A percentile compares a stretch with the other conserved stretches of the same genome.
phyloP scores from a whole-genome alignment of 441 rosid species.

The Jatropha multifida region DNA sequence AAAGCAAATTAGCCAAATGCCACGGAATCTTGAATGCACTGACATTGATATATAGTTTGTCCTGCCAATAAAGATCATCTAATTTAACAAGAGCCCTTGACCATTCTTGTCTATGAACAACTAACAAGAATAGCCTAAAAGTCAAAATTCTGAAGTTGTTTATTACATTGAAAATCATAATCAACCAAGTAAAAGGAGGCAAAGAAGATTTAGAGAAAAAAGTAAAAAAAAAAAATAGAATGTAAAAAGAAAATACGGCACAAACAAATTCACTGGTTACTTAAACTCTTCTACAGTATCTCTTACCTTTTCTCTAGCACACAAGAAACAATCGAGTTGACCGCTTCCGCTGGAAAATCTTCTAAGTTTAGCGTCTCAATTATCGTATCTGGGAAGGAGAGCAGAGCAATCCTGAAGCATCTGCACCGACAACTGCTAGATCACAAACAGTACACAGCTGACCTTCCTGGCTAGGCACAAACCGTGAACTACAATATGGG shows the following conservation, averaged over 20 bases:
- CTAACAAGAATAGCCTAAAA: conserved; percentile 34
- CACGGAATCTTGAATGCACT: conserved; percentile 29
- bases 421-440: conserved; percentile 82
- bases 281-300: conserved; percentile 28
- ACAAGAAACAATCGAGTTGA: conserved; percentile 14
- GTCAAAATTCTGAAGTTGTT: conserved; percentile 49
- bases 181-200: conserved; percentile 25
- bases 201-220: conserved; percentile 6
- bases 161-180: conserved; percentile 46
- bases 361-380: conserved; percentile 42
- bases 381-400: conserved; percentile 67
- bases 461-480: conserved; percentile 76
- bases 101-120: conserved; percentile 36
- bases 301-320: conserved; percentile 34
- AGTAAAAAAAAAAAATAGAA: neutral
- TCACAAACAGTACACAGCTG: conserved; percentile 77
- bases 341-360: conserved; percentile 31
- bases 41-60: conserved; percentile 23
- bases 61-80: conserved; percentile 33
- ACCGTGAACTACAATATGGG: conserved; percentile 74
- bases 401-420: conserved; percentile 56
- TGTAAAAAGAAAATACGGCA: conserved; percentile 7
- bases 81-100: conserved; percentile 30
- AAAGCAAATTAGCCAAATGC: conserved; percentile 32
- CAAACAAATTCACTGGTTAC: conserved; percentile 32